Percentiles rank a stretch among this genome's conserved stretches.
Evolutionary conservation across 139 green algal genomes (phyloP).

Genomic region (Chlorella sp.): DNA sequence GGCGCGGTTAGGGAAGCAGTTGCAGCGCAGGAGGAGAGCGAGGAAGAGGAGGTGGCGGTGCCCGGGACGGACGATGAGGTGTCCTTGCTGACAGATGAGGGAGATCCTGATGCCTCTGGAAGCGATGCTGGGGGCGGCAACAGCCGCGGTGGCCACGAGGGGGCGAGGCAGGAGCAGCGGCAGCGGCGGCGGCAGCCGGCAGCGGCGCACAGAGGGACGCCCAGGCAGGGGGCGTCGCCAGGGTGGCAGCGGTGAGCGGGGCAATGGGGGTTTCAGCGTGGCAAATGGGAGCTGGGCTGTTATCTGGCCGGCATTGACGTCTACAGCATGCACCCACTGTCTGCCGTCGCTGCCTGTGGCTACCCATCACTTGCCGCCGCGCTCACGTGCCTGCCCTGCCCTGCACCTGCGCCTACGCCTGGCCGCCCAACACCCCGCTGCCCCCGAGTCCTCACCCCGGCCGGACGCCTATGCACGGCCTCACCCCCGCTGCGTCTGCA

Average conservation of each 20-base stretch:
- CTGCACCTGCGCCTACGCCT: background rate
- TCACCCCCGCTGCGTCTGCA: background rate
- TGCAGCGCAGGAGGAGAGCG: background rate
- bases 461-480: background rate
- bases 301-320: too few relatives aligned
- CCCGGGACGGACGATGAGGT: background rate
- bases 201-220: background rate
- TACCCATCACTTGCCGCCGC: background rate
- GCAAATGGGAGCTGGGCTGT: too few relatives aligned
- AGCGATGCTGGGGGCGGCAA: background rate
- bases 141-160: background rate
- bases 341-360: background rate
- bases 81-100: conserved; percentile 20
- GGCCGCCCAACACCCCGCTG: background rate
- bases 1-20: background rate
- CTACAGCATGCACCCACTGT: too few relatives aligned
- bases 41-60: background rate
- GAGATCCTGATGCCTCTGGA: background rate
- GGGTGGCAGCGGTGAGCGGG: conserved; percentile 6
- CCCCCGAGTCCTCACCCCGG: background rate
- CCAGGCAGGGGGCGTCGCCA: background rate
- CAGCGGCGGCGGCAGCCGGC: background rate
- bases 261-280: too few relatives aligned
- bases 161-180: background rate
- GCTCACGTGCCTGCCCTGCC: background rate